A percentile compares a stretch with the other conserved stretches of the same genome.
phyloP scores from a whole-genome alignment of 495 filamentous ascomycete species.

The Jackrogersella multiformis region DNA sequence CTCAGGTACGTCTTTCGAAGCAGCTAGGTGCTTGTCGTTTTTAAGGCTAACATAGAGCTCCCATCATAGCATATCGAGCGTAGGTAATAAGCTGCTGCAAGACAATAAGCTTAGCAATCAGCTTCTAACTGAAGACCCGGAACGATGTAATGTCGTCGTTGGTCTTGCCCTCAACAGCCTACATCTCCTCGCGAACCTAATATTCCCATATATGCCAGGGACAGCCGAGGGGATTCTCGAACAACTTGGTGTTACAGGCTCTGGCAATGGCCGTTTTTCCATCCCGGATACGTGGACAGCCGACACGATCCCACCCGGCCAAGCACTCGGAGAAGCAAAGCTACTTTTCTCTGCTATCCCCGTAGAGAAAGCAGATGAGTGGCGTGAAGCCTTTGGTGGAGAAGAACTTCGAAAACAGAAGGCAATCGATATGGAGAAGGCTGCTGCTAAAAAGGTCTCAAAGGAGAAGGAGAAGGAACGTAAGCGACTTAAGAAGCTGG shows the following conservation, averaged over 20 bases:
- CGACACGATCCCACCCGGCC: slow-evolving; percentile 69
- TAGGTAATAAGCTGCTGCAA: slow-evolving; percentile 86
- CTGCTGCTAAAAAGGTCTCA: slow-evolving; percentile 68
- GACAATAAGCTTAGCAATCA: slow-evolving; percentile 84
- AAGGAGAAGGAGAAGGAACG: slow-evolving; percentile 59
- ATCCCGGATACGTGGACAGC: slow-evolving; percentile 80
- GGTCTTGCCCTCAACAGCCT: slow-evolving; percentile 84
- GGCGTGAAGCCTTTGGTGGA: slow-evolving; percentile 79
- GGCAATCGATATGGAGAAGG: slow-evolving; percentile 53
- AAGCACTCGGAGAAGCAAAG: slow-evolving; percentile 81
- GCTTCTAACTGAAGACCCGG: slow-evolving; percentile 75
- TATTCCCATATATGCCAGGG: slow-evolving; percentile 85
- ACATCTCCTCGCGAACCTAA: slow-evolving; percentile 78
- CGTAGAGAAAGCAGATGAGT: slow-evolving; percentile 81
- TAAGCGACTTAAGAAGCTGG: slow-evolving; percentile 61
- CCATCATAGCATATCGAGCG: slow-evolving; percentile 62
- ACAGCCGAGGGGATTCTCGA: slow-evolving; percentile 77
- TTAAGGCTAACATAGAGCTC: slow-evolving; percentile 9
- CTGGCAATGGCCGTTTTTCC: slow-evolving; percentile 62
- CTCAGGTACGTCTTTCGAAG: slow-evolving; percentile 50
- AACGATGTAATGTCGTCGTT: slow-evolving; percentile 77
- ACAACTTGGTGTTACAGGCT: slow-evolving; percentile 63
- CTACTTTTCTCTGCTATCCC: slow-evolving; percentile 89
- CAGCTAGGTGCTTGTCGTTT: neutral
- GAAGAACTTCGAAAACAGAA: slow-evolving; percentile 59